Percentiles rank a stretch among this genome's conserved stretches.
phyloP scores from a whole-genome alignment of 2,329 filamentous ascomycete species.

The Cladophialophora carrionii region DNA sequence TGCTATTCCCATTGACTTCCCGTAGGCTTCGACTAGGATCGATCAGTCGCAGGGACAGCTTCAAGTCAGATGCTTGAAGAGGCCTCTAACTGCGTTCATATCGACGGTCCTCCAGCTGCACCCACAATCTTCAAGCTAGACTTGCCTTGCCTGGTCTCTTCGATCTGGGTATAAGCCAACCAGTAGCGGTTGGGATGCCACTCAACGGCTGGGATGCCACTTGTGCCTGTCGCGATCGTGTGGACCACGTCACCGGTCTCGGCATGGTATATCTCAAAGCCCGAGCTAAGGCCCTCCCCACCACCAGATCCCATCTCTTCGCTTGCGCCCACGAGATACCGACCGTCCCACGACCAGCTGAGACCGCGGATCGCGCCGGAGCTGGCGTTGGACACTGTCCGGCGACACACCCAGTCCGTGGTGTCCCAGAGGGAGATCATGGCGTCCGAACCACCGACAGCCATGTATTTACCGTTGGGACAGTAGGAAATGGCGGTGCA shows the following conservation, averaged over 20 bases:
- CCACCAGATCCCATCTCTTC: constrained; percentile 52
- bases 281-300: constrained; percentile 40
- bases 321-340: constrained; percentile 53
- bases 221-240: constrained; percentile 49
- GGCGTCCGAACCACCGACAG: constrained; percentile 54
- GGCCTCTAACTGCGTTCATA: constrained; percentile 19
- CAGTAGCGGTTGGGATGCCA: constrained; percentile 57
- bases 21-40: not conserved
- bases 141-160: constrained; percentile 44
- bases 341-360: constrained; percentile 56
- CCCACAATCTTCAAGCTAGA: constrained; percentile 55
- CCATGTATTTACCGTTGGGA: constrained; percentile 54
- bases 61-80: not conserved
- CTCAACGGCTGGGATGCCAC: constrained; percentile 51
- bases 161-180: constrained; percentile 54
- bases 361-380: constrained; percentile 53
- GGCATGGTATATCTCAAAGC: constrained; percentile 55
- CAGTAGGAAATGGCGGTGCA: constrained; percentile 52
- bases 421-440: constrained; percentile 58
- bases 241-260: constrained; percentile 55
- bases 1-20: no score
- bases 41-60: not conserved
- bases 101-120: constrained; percentile 45
- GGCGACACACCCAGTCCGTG: constrained; percentile 55
- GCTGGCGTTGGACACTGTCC: constrained; percentile 51